Evolutionary conservation across 768 basidiomycete species (phyloP), one percentile per base, ranked within the genome.

Genomic region (Sarcomyxa edulis): DNA sequence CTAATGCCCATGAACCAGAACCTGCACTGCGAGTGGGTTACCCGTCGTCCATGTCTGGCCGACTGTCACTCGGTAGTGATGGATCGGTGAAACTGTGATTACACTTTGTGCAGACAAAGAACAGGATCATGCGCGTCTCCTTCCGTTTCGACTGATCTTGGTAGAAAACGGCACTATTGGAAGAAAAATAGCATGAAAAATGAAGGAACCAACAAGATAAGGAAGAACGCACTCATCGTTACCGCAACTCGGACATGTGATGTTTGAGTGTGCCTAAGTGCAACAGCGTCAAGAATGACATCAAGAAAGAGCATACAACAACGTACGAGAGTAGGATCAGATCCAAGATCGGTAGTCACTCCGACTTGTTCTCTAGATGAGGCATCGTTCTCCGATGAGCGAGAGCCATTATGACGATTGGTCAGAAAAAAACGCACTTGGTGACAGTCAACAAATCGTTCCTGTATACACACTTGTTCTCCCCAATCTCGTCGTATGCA

Each of bases 141-240:
- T 90, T 91, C 39, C 95, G 83, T 57, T 95, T 94, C 12, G 92
- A 96, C 58, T 98, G 95, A 61, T 97, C 95, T 60, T 97, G 95
- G 60, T 86, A 98, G 55, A 88, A 78, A 4, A 98, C 94, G 35
- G 90, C 79, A 54, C 94, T 98, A n/a, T n/a, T n/a, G n/a, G 52
- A n/a, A 45, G 35, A 32, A 14, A 40, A 40, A 37, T 19, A 33
- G 42, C 26, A 37, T 28, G 24, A 32, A n/a, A n/a, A n/a, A 12
- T 14, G 33, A 15, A 4, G 25, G 12, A 35, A 24, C 26, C 32
- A 25, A 18, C 9, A 29, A 39, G 28, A 25, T 20, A 16, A 30
- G 23, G 16, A 31, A 20, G 24, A n/a, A 67, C 84, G 49, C 55
- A 92, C 90, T 92, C 89, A 50, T 86, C 78, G 46, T 86, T 68